Base-by-base conservation (phyloP, 257 asterid genomes). In the Primulina eburnea region DNA sequence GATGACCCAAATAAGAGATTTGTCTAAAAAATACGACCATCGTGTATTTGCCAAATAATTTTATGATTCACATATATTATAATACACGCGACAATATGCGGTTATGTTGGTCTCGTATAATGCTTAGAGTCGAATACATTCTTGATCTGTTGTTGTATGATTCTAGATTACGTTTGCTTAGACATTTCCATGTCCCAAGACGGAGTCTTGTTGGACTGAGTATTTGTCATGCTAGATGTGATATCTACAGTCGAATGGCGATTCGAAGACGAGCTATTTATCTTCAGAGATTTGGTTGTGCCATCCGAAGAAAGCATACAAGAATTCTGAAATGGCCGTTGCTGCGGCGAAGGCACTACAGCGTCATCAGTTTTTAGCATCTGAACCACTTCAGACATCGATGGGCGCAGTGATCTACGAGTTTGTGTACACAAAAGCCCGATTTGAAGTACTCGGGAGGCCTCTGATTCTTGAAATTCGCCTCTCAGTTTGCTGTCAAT, bases 361-460 rank as follows among this genome's bases (percentile, higher is more conserved):
- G 32, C 64, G 68, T 74, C 78, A 37, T 78, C 82, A 7, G 84
- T 82, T 1, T 83, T 79, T 5, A 92, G 88, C 97, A 92, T 84
- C 35, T 38, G 64, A 7, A 92, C 85, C 8, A 89, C 98, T 33
- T 84, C 86, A 10, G 28, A 79, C 98, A 92, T 92, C n/a, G 97
- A 90, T 70, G 97, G 98, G 32, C 98, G 84, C 47, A 79, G 77
- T 12, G 76, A 60, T 26, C 77, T 79, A 4, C 93, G 86, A 34
- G 97, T 97, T 69, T 92, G 98, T 0, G 92, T 86, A 72, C 97
- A 92, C 34, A 88, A 61, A 37, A 92, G 87, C 66, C 95, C 98
- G 20, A 90, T 68, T 79, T 57, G 79, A 16, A 92, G 73, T 71
- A 86, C 89, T 35, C 62, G 86, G 0, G 82, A 60, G 9, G 83